These are phyloP conservation scores for Arthrobotrys iridis DNA, from an alignment of 2,329 filamentous ascomycete genomes.

Conservation along the genomic window DNA sequence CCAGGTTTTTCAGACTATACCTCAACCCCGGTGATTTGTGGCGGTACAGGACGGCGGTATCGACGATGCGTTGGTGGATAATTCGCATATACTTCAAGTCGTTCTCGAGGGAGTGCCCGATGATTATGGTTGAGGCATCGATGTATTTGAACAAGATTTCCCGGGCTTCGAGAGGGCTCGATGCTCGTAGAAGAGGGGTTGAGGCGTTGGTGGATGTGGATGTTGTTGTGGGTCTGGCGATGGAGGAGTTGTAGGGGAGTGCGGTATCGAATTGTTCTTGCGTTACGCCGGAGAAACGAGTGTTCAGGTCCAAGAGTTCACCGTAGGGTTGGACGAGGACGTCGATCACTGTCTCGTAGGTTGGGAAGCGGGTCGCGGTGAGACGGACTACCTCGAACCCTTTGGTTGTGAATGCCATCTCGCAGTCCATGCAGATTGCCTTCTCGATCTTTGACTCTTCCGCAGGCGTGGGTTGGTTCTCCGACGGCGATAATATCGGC, in stretches of 20 bases:
- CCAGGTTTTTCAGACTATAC: conserved; percentile 78
- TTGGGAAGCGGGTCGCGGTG: conserved; percentile 88
- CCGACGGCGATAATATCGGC: conserved; percentile 54
- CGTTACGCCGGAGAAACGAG: conserved; percentile 86
- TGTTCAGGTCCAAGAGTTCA: conserved; percentile 88
- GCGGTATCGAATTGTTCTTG: conserved; percentile 79
- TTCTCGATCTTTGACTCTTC: conserved; percentile 60
- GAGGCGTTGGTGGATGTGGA: conserved; percentile 65
- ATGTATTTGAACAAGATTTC: conserved; percentile 79
- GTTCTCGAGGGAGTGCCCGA: conserved; percentile 95
- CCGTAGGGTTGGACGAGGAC: conserved; percentile 85
- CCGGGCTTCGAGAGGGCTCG: conserved; percentile 78
- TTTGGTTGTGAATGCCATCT: conserved; percentile 93
- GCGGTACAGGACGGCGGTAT: conserved; percentile 85
- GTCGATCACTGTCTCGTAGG: conserved; percentile 78
- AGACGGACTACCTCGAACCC: conserved; percentile 90
- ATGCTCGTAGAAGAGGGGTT: conserved; percentile 81
- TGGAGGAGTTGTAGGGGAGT: conserved; percentile 61
- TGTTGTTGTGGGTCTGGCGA: not conserved
- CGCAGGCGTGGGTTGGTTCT: conserved; percentile 51
- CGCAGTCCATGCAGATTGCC: conserved; percentile 90
- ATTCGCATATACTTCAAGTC: conserved; percentile 87
- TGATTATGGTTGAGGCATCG: conserved; percentile 79
- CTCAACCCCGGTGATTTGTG: conserved; percentile 82
- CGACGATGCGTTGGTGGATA: conserved; percentile 83